phyloP scores from a whole-genome alignment of 169 alveolate species.

The Plasmodium billcollinsi region DNA sequence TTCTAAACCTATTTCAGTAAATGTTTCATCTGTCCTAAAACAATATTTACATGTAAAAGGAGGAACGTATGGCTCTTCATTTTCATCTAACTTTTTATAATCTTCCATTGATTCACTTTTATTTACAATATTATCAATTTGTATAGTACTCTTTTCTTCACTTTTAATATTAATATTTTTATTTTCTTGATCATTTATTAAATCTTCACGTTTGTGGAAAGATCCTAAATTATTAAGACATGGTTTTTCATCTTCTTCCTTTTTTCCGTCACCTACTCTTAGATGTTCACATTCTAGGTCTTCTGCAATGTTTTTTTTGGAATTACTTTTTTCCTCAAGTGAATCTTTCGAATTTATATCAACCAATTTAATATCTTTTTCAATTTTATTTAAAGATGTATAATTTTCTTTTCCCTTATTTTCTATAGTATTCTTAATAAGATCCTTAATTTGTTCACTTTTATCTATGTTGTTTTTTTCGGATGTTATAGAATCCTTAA shows the following conservation, averaged over 20 bases:
- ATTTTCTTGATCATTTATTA: constrained; percentile 6
- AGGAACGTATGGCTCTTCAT: constrained; percentile 34
- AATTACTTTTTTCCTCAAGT: constrained; percentile 33
- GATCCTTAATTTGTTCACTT: constrained; percentile 13
- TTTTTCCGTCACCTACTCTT: constrained; percentile 3
- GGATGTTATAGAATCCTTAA: constrained; percentile 11
- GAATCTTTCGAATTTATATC: constrained; percentile 27
- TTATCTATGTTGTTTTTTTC: constrained; percentile 13
- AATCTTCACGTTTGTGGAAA: constrained; percentile 18
- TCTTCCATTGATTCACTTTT: constrained; percentile 30
- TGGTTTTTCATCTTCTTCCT: neutral
- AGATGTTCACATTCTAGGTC: constrained; percentile 8
- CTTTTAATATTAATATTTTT: neutral
- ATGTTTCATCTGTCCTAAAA: constrained; percentile 57
- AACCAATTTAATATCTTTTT: constrained; percentile 13
- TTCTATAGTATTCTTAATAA: constrained; percentile 16
- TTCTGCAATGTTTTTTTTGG: constrained; percentile 26
- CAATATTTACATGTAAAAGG: constrained; percentile 75
- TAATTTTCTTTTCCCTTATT: constrained; percentile 26
- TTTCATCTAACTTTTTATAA: constrained; percentile 51
- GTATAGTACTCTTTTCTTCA: constrained; percentile 1
- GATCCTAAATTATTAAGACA: constrained; percentile 9
- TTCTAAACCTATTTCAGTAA: constrained; percentile 76
- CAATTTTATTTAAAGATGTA: constrained; percentile 21
- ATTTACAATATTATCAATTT: neutral